These are phyloP conservation scores for Leccinum obscurum DNA, from an alignment of 768 basidiomycete species.

Conservation along the genomic window DNA sequence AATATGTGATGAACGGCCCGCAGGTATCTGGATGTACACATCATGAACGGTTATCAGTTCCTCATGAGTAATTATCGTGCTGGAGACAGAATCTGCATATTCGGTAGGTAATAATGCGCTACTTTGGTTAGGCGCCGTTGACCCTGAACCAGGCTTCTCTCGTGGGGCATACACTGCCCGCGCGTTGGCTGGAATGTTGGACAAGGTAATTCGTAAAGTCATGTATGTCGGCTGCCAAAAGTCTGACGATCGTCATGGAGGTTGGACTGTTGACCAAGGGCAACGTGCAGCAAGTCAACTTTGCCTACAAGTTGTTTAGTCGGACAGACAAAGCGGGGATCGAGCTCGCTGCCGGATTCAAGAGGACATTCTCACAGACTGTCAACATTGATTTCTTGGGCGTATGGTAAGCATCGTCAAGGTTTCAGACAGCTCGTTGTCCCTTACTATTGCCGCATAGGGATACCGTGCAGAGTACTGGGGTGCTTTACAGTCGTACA, in stretches of 20 bases:
- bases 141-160: conserved; percentile 61
- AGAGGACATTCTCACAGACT: conserved; percentile 64
- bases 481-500: conserved; percentile 54
- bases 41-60: conserved; percentile 74
- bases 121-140: conserved; percentile 1
- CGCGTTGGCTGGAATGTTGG: conserved; percentile 72
- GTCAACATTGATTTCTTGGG: conserved; percentile 79
- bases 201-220: conserved; percentile 48
- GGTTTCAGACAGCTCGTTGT: neutral
- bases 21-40: conserved; percentile 72
- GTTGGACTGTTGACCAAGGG: conserved; percentile 69
- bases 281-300: conserved; percentile 67
- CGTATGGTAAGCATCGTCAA: conserved; percentile 54
- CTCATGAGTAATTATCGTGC: conserved; percentile 75
- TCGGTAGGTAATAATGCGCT: conserved; percentile 43
- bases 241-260: conserved; percentile 34
- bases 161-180: conserved; percentile 67
- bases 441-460: conserved; percentile 31
- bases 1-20: neutral
- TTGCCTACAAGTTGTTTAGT: conserved; percentile 75
- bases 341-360: conserved; percentile 62
- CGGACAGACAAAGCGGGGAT: conserved; percentile 46
- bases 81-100: conserved; percentile 75
- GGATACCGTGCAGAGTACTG: conserved; percentile 83
- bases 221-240: neutral